Evolutionary conservation across 2,329 filamentous ascomycete genomes (phyloP).

Genomic region (Trichoderma sp.): DNA sequence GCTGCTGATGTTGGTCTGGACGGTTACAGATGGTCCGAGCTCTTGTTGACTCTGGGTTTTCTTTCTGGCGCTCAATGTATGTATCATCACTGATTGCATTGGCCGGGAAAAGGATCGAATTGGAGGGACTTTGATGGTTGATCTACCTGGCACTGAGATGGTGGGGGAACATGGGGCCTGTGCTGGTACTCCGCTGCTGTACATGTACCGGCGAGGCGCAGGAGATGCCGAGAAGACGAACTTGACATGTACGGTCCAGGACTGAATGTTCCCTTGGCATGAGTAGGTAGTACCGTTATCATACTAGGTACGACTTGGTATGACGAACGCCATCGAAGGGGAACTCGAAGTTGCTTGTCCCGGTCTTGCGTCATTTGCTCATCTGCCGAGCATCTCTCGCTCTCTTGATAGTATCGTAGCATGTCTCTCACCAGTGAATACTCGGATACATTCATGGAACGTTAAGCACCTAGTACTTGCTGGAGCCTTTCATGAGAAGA

Average conservation of each 20-base stretch:
- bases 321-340: no score
- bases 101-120: not conserved
- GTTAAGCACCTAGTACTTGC: no score
- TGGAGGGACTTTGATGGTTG: no score
- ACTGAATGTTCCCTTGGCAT: no score
- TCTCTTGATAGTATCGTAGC: not conserved
- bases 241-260: no score
- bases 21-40: constrained; percentile 5
- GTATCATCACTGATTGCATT: not conserved
- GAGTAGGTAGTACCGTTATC: no score
- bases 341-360: no score
- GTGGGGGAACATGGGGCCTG: constrained; percentile 13
- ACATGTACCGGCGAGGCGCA: constrained; percentile 15
- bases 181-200: not conserved
- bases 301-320: no score
- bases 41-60: not conserved
- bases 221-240: not conserved
- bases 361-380: not conserved
- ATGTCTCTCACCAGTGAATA: no score
- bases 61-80: not conserved
- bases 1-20: not conserved
- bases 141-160: no score
- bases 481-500: no score
- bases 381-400: not conserved
- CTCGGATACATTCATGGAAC: no score